phyloP scores from a whole-genome alignment of 1,284 basidiomycete genomes.

The Ganoderma lingzhi region DNA sequence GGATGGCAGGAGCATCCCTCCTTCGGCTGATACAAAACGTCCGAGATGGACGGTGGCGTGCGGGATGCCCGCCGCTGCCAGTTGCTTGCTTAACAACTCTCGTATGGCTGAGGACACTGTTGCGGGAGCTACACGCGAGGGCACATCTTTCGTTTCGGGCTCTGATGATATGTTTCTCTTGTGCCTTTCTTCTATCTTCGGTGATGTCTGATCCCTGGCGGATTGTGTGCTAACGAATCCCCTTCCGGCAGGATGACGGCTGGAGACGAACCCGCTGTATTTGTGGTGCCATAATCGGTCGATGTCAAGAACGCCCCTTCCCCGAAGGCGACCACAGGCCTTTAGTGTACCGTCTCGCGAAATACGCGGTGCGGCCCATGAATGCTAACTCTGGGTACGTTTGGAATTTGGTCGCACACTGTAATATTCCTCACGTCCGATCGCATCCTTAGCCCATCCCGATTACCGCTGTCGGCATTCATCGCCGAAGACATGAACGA shows the following conservation, averaged over 20 bases:
- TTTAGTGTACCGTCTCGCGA: conserved; percentile 73
- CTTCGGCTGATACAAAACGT: conserved; percentile 90
- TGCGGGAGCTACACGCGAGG: conserved; percentile 87
- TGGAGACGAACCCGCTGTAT: conserved; percentile 76
- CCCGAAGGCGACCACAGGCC: conserved; percentile 46
- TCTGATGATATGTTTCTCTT: conserved; percentile 26
- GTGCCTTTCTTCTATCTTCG: conserved; percentile 23
- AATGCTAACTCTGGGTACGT: conserved; percentile 69
- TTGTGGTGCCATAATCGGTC: conserved; percentile 82
- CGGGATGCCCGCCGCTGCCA: conserved; percentile 24
- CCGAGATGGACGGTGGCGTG: conserved; percentile 66
- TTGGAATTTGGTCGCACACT: neutral
- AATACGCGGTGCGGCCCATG: conserved; percentile 83
- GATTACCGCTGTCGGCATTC: conserved; percentile 83
- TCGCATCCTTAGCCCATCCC: conserved; percentile 53
- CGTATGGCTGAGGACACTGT: conserved; percentile 69
- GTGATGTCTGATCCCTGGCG: conserved; percentile 16
- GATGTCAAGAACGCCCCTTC: conserved; percentile 60
- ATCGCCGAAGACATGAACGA: conserved; percentile 89
- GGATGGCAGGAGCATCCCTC: conserved; percentile 46
- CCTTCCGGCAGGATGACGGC: conserved; percentile 59
- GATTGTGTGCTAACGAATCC: conserved; percentile 26
- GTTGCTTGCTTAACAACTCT: conserved; percentile 81
- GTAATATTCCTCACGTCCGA: conserved; percentile 13
- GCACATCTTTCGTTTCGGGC: conserved; percentile 54